A percentile compares a stretch with the other conserved stretches of the same genome.
phyloP scores from a whole-genome alignment of 2,329 filamentous ascomycete species.

The Fusarium stilboides region DNA sequence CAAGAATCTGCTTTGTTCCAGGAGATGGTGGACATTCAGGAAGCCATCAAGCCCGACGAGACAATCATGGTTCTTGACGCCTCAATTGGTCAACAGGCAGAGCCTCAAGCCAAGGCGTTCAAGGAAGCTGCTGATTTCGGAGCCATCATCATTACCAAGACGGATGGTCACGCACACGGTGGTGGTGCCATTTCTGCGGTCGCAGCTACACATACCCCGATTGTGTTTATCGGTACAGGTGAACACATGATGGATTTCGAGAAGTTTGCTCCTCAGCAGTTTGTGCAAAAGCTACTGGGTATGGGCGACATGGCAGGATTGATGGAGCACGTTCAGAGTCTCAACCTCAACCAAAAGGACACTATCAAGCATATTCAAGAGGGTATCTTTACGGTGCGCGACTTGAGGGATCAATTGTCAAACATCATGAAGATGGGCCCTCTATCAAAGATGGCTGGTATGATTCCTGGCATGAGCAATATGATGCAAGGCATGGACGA shows the following conservation, averaged over 20 bases:
- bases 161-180: slow-evolving; percentile 93
- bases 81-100: slow-evolving; percentile 95
- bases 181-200: slow-evolving; percentile 98
- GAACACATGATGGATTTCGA: slow-evolving; percentile 98
- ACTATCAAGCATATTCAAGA: slow-evolving; percentile 99
- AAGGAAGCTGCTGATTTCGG: slow-evolving; percentile 98
- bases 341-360: slow-evolving; percentile 97
- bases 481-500: slow-evolving; percentile 98
- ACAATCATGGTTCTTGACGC: slow-evolving; percentile 99
- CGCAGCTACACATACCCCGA: slow-evolving; percentile 94
- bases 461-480: slow-evolving; percentile 95
- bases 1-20: slow-evolving; percentile 96
- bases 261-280: slow-evolving; percentile 91
- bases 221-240: slow-evolving; percentile 97
- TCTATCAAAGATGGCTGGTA: slow-evolving; percentile 95
- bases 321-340: slow-evolving; percentile 94
- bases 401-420: slow-evolving; percentile 92
- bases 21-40: slow-evolving; percentile 97
- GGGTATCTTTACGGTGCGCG: slow-evolving; percentile 94
- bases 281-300: slow-evolving; percentile 92
- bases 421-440: slow-evolving; percentile 99
- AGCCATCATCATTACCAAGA: slow-evolving; percentile 99
- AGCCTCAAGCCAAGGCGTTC: slow-evolving; percentile 95
- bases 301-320: slow-evolving; percentile 98
- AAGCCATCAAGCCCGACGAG: slow-evolving; percentile 88